Evolutionary conservation across 2,329 filamentous ascomycete genomes (phyloP).

Genomic region (Ophiostoma triangulosporum): DNA sequence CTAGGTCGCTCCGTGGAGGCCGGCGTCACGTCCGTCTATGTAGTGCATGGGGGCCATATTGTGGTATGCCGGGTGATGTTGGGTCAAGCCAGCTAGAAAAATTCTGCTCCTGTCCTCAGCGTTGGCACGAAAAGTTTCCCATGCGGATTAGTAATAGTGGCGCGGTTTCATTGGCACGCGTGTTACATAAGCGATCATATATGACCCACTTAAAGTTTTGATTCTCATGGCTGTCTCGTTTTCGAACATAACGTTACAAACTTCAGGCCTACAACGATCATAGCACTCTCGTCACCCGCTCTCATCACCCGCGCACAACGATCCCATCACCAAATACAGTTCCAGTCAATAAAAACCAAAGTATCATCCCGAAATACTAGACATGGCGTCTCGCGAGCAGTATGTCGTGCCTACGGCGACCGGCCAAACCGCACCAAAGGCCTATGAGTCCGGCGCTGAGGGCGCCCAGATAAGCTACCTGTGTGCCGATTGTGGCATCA

Average conservation of each 20-base stretch:
- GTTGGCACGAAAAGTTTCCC: too few relatives aligned
- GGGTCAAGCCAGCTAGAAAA: too few relatives aligned
- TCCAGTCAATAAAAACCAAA: neutral
- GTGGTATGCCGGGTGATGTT: too few relatives aligned
- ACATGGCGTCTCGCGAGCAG: constrained; percentile 50
- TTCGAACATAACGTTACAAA: neutral
- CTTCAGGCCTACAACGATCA: neutral
- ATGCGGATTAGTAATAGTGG: too few relatives aligned
- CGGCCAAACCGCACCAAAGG: constrained; percentile 22
- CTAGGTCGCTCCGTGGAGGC: too few relatives aligned
- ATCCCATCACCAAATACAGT: neutral
- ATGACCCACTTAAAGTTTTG: neutral
- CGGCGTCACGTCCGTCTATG: too few relatives aligned
- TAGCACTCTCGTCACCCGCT: too few relatives aligned
- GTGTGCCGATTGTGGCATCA: constrained; percentile 75
- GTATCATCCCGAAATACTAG: neutral
- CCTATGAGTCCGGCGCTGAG: constrained; percentile 26
- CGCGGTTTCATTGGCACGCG: too few relatives aligned
- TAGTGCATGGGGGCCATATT: too few relatives aligned
- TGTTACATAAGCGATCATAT: neutral
- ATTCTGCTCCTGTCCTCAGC: too few relatives aligned
- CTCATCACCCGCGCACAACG: neutral
- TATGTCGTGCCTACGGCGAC: constrained; percentile 56
- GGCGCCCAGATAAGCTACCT: constrained; percentile 49
- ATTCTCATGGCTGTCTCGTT: neutral